These are phyloP conservation scores for Sphaerulina musiva DNA, from an alignment of 2,329 filamentous ascomycete genomes.

Conservation along the genomic window DNA sequence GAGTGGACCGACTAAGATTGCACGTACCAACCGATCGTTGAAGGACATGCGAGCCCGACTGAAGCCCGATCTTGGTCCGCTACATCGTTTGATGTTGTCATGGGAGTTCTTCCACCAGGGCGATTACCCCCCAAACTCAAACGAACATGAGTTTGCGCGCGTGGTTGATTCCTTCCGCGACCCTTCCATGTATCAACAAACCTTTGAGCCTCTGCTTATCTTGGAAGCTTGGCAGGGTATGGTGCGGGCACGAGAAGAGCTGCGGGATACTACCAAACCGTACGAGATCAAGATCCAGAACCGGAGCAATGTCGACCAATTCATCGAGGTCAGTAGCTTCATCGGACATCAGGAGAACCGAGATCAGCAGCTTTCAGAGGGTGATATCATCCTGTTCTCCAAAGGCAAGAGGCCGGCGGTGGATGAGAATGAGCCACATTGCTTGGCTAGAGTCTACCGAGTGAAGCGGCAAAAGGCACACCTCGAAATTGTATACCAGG, in stretches of 20 bases:
- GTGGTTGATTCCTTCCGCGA: constrained; percentile 74
- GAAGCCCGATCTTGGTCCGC: constrained; percentile 74
- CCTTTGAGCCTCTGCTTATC: constrained; percentile 82
- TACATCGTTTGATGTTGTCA: constrained; percentile 79
- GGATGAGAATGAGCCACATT: constrained; percentile 63
- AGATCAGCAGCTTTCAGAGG: constrained; percentile 68
- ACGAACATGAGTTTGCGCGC: constrained; percentile 62
- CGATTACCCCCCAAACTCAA: constrained; percentile 70
- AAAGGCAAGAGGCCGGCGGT: constrained; percentile 63
- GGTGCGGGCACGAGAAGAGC: constrained; percentile 79
- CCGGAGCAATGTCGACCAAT: constrained; percentile 84
- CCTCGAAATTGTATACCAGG: constrained; percentile 78
- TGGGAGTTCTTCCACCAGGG: constrained; percentile 94
- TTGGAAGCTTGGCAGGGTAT: constrained; percentile 96
- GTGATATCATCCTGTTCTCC: constrained; percentile 83
- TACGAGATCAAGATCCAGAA: constrained; percentile 85
- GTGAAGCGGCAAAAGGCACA: constrained; percentile 73
- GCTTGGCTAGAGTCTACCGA: constrained; percentile 75
- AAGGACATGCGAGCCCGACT: constrained; percentile 93
- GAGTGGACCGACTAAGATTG: constrained; percentile 74
- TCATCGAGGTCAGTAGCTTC: constrained; percentile 81
- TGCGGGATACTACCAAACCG: constrained; percentile 58
- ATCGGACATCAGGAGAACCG: constrained; percentile 65
- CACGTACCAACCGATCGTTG: constrained; percentile 68
- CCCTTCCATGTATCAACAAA: constrained; percentile 73